Percentiles rank a stretch among this genome's conserved stretches.
phyloP scores from a whole-genome alignment of 2,329 filamentous ascomycete genomes.

The Cladophialophora psammophila region DNA sequence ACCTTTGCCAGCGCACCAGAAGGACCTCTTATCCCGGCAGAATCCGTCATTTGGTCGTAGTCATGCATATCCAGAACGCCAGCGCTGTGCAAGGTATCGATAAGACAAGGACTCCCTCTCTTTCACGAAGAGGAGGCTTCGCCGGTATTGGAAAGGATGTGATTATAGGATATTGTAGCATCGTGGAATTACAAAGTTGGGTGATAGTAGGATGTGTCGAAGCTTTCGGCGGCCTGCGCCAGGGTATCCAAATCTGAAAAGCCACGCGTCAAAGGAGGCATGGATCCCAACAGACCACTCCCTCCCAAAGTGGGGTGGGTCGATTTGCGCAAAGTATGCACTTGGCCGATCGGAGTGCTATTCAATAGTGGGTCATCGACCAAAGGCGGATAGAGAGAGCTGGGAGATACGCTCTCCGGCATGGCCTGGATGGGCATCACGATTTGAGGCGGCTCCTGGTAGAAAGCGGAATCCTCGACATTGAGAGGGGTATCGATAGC shows the following conservation, averaged over 20 bases:
- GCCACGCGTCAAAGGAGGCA: slow-evolving; percentile 37
- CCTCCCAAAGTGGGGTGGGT: slow-evolving; percentile 6
- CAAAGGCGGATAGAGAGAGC: slow-evolving; percentile 39
- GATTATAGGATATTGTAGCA: background rate
- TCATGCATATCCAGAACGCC: slow-evolving; percentile 21
- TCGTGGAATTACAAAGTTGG: slow-evolving; percentile 23
- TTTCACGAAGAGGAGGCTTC: background rate
- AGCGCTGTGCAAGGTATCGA: slow-evolving; percentile 24
- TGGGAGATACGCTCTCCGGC: slow-evolving; percentile 35
- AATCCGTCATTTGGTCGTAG: slow-evolving; percentile 10
- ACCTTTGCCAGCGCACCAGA: background rate
- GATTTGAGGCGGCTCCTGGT: slow-evolving; percentile 30
- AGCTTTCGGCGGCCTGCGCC: slow-evolving; percentile 40
- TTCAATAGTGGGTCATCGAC: slow-evolving; percentile 34
- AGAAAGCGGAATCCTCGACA: slow-evolving; percentile 33
- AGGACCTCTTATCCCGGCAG: background rate
- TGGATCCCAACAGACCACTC: slow-evolving; percentile 16
- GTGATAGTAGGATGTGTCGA: slow-evolving; percentile 39
- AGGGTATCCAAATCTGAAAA: slow-evolving; percentile 42
- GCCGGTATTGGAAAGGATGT: background rate
- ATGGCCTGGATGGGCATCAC: slow-evolving; percentile 36
- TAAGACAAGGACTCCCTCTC: slow-evolving; percentile 5
- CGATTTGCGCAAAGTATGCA: slow-evolving; percentile 21
- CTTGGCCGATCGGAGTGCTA: slow-evolving; percentile 14
- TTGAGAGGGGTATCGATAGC: slow-evolving; percentile 35